Evolutionary conservation across 2,329 filamentous ascomycete genomes (phyloP).

Genomic region (Triangularia verruculosa): DNA sequence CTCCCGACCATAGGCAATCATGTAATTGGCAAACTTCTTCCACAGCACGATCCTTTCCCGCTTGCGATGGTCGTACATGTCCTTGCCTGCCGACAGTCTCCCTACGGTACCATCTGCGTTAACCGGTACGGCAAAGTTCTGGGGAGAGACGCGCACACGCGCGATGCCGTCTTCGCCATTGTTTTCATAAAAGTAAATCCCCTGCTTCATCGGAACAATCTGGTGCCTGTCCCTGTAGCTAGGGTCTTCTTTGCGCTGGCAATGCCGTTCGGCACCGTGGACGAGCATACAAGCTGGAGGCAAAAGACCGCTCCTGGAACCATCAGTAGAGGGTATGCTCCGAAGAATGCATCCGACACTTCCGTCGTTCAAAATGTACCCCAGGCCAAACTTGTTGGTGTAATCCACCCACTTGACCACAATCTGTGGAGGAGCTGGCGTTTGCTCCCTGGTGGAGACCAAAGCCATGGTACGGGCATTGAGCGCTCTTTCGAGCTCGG

Average conservation of each 20-base stretch:
- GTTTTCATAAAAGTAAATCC: slow-evolving; percentile 73
- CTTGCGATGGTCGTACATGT: slow-evolving; percentile 64
- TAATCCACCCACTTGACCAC: slow-evolving; percentile 86
- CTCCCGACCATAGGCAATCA: slow-evolving; percentile 71
- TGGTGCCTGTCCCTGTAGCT: slow-evolving; percentile 57
- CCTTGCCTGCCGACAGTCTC: slow-evolving; percentile 60
- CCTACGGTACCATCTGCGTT: slow-evolving; percentile 57
- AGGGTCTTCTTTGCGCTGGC: slow-evolving; percentile 58
- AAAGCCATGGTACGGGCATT: slow-evolving; percentile 63
- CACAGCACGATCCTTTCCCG: slow-evolving; percentile 64
- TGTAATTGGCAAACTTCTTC: slow-evolving; percentile 74
- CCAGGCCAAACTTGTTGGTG: slow-evolving; percentile 80
- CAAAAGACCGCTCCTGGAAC: slow-evolving; percentile 48
- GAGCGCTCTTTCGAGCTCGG: slow-evolving; percentile 59
- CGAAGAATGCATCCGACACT: slow-evolving; percentile 70
- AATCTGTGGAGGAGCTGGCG: slow-evolving; percentile 58
- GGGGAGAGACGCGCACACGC: slow-evolving; percentile 61
- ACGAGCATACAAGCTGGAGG: slow-evolving; percentile 72
- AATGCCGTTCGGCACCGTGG: slow-evolving; percentile 67
- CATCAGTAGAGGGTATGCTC: slow-evolving; percentile 52
- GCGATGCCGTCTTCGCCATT: slow-evolving; percentile 61
- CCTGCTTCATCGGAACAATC: slow-evolving; percentile 61
- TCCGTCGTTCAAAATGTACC: slow-evolving; percentile 79
- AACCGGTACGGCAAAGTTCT: slow-evolving; percentile 56
- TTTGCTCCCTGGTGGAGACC: slow-evolving; percentile 51